A percentile compares a stretch with the other conserved stretches of the same genome.
Evolutionary conservation across 371 early-diverging fungal species (phyloP).

Genomic region (Sporodiniella umbellata): DNA sequence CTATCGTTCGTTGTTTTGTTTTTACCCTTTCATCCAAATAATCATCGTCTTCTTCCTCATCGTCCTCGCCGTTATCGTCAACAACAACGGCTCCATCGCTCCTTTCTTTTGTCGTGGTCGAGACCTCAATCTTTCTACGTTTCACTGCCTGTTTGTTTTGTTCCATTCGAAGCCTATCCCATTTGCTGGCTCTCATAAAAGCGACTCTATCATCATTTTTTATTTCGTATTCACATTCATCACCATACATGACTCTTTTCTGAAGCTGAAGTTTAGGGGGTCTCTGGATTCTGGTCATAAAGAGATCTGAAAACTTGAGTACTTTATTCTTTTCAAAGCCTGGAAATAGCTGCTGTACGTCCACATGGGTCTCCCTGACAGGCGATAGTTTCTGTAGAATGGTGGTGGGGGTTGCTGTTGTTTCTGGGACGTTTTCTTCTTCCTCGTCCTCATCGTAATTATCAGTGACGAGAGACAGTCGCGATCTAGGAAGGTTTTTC

Average conservation of each 20-base stretch:
- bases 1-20: no score
- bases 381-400: not conserved
- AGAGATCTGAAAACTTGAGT: constrained; percentile 68
- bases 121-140: constrained; percentile 27
- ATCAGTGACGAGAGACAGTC: constrained; percentile 42
- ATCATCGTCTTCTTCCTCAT: no score
- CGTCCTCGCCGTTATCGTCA: no score
- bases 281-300: constrained; percentile 44
- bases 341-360: constrained; percentile 60
- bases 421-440: constrained; percentile 10
- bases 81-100: no score
- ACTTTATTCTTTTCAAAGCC: constrained; percentile 61
- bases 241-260: constrained; percentile 32
- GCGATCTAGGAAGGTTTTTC: constrained; percentile 23
- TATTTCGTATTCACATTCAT: constrained; percentile 44
- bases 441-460: constrained; percentile 69
- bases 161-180: constrained; percentile 20
- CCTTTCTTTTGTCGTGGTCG: no score
- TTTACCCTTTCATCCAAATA: no score
- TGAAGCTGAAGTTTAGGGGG: constrained; percentile 27
- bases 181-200: constrained; percentile 32
- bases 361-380: constrained; percentile 17
- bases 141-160: constrained; percentile 19
- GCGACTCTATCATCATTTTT: constrained; percentile 36
- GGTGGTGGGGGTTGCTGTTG: not conserved